Percentiles rank a stretch among this genome's conserved stretches.
Evolutionary conservation across 176 grass and related monocot genomes (phyloP).

Genomic region (Leersia perrieri): DNA sequence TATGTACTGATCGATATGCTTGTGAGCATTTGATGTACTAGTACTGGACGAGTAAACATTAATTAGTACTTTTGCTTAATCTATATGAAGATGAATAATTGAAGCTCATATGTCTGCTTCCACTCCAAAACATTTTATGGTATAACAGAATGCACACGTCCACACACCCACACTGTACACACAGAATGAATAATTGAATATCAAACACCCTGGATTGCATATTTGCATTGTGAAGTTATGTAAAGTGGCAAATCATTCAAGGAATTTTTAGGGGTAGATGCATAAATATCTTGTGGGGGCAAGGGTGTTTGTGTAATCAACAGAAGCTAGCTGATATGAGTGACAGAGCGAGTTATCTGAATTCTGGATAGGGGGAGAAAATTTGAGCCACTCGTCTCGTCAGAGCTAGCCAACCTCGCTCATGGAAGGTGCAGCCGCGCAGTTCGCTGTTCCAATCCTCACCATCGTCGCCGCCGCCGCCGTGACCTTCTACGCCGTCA

Average conservation of each 20-base stretch:
- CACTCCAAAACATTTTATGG: too few relatives aligned
- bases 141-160: too few relatives aligned
- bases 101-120: neutral
- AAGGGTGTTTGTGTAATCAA: neutral
- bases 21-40: neutral
- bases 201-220: too few relatives aligned
- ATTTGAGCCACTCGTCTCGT: neutral
- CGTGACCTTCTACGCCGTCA: conserved; percentile 81
- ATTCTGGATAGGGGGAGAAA: conserved; percentile 29
- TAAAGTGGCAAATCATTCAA: too few relatives aligned
- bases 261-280: too few relatives aligned
- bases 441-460: conserved; percentile 58
- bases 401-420: neutral
- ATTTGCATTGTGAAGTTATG: too few relatives aligned
- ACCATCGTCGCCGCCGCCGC: conserved; percentile 65
- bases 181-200: too few relatives aligned
- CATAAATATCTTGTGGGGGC: neutral
- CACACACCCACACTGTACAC: too few relatives aligned
- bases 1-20: neutral
- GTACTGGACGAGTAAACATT: neutral
- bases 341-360: neutral
- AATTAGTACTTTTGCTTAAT: neutral
- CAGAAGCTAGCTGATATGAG: neutral
- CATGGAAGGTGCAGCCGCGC: conserved; percentile 45
- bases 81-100: neutral